A percentile compares a stretch with the other conserved stretches of the same genome.
Conservation (phyloP, 495 filamentous ascomycete species). For the Podospora fimiseda region DNA sequence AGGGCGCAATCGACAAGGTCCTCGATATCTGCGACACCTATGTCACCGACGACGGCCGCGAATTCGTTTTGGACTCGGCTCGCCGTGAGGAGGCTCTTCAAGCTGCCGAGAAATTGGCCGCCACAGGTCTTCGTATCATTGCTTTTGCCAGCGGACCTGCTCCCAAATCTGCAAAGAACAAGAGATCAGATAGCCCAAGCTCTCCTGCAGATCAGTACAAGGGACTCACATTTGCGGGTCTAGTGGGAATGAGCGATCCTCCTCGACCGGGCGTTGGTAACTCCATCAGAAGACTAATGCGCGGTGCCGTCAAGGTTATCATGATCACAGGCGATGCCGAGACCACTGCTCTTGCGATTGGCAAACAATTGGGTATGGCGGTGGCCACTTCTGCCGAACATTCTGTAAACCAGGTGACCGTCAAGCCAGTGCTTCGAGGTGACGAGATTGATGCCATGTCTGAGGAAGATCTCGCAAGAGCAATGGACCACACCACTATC, state of each 20-base stretch:
- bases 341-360: slow-evolving; percentile 88
- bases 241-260: slow-evolving; percentile 96
- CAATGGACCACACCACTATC: slow-evolving; percentile 81
- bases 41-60: slow-evolving; percentile 76
- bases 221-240: slow-evolving; percentile 79
- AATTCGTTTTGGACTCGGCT: slow-evolving; percentile 76
- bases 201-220: slow-evolving; percentile 66
- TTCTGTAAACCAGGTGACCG: slow-evolving; percentile 36
- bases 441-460: slow-evolving; percentile 90
- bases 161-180: slow-evolving; percentile 30
- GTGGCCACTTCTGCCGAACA: slow-evolving; percentile 43
- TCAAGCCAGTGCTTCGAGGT: slow-evolving; percentile 73
- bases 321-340: slow-evolving; percentile 99
- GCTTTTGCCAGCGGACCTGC: slow-evolving; percentile 79
- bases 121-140: slow-evolving; percentile 83
- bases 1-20: slow-evolving; percentile 87
- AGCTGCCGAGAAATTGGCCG: slow-evolving; percentile 85
- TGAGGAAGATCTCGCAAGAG: slow-evolving; percentile 70
- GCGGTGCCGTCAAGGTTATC: slow-evolving; percentile 88
- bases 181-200: slow-evolving; percentile 26
- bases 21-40: slow-evolving; percentile 86
- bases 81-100: slow-evolving; percentile 66
- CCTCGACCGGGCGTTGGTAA: slow-evolving; percentile 83
- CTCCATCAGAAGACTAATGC: slow-evolving; percentile 84
- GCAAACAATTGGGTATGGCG: slow-evolving; percentile 87